Evolutionary conservation across 305 asterid species (phyloP), one percentile per base, ranked within the genome.

Genomic region (Fraxinus nigra): DNA sequence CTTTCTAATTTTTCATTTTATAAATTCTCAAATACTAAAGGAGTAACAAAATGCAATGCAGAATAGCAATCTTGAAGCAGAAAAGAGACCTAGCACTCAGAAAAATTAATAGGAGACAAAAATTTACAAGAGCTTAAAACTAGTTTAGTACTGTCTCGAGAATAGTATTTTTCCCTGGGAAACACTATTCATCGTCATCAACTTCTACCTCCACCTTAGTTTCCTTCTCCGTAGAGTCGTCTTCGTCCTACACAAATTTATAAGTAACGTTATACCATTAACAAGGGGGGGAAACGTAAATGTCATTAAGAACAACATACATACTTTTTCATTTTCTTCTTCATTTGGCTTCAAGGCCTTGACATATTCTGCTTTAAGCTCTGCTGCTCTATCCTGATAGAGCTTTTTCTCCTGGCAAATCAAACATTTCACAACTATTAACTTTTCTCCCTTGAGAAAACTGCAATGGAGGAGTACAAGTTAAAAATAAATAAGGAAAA

Each of bases 351-450:
- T 87, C 54, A 30, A 20, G 5, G 87, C 85, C 80, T 88, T 92
- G 24, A 72, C 87, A 75, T 87, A 94, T 54, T 91, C 97, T 11
- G 96, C 95, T 79, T 95, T 95, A 65, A 91, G 94, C 89, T 94
- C 94, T 38, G 96, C 95, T 8, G 98, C 98, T 85, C 78, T 93
- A 18, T 95, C 99, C 48, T 48, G 11, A 34, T 91, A 95, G 1
- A 80, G 89, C 85, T 91, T 88, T 91, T 87, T 92, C 73, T 95
- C 97, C 97, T 92, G 81, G 56, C 43, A 8, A 81, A 76, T 13
- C 35, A 51, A 46, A 24, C 22, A 30, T 51, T 46, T 26, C 16
- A 43, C 26, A 26, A 5, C 13, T 16, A n/a, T 28, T 8, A 48
- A 22, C 16, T 5, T 5, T 18, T n/a, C 18, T n/a, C 9, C 46